Conservation (phyloP, 345 rosid species). For the Gossypium mustelinum region DNA sequence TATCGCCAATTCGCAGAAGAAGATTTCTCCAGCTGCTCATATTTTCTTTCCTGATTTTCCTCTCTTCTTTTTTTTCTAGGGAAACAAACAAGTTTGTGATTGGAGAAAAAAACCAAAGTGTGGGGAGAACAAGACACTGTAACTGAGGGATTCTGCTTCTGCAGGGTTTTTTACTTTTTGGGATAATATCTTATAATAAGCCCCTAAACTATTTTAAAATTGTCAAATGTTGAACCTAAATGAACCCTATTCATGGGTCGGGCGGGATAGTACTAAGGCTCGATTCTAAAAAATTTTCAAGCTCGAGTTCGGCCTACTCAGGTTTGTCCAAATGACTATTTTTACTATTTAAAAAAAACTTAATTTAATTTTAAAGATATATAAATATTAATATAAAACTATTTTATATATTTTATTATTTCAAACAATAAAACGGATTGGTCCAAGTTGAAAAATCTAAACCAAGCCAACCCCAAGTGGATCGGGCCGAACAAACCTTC, state of each 20-base stretch:
- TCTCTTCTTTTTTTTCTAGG: background rate
- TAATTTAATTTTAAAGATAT: no score
- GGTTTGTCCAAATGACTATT: no score
- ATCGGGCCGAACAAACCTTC: no score
- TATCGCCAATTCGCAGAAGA: slow-evolving; percentile 89
- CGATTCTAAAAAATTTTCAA: no score
- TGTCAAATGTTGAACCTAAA: background rate
- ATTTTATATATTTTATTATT: no score
- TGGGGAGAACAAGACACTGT: background rate
- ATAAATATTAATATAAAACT: no score
- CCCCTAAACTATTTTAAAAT: background rate
- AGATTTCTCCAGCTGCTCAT: slow-evolving; percentile 85
- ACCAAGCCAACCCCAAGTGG: no score
- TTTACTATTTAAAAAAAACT: no score
- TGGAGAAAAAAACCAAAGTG: background rate
- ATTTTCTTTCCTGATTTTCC: background rate
- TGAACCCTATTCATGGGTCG: background rate
- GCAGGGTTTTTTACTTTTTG: background rate
- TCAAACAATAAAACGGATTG: no score
- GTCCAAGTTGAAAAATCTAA: no score
- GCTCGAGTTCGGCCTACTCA: no score
- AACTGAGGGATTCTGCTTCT: background rate
- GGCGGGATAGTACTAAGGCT: no score
- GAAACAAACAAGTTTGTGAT: background rate
- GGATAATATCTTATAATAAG: background rate